Evolutionary conservation across 129 eudicot species (phyloP).

Genomic region (Heracleum sosnowskyi): DNA sequence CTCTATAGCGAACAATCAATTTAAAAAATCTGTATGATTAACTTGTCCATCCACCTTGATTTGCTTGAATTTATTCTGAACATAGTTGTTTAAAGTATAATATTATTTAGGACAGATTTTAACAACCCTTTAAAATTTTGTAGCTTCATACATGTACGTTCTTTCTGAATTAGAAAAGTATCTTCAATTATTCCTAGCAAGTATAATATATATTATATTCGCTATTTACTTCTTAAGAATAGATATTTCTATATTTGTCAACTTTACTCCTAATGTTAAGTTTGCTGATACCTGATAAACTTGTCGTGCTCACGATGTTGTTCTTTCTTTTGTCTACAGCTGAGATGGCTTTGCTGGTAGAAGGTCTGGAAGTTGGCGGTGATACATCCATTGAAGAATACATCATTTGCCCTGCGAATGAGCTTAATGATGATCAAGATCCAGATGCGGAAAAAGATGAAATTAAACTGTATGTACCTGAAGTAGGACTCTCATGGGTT

Average conservation of each 20-base stretch:
- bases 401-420: conserved; percentile 42
- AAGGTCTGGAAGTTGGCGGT: conserved; percentile 62
- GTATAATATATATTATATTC: neutral
- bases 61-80: neutral
- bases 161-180: neutral
- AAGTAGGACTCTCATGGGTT: conserved; percentile 55
- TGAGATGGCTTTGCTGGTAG: conserved; percentile 66
- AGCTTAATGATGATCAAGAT: conserved; percentile 33
- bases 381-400: conserved; percentile 59
- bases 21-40: neutral
- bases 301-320: neutral
- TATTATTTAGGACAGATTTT: neutral
- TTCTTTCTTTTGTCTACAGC: conserved; percentile 26
- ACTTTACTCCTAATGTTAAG: neutral
- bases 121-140: neutral
- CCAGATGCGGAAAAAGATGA: conserved; percentile 36
- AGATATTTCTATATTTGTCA: neutral
- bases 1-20: neutral
- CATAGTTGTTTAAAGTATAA: neutral
- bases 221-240: neutral
- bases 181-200: neutral
- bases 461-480: conserved; percentile 51
- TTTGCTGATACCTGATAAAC: neutral
- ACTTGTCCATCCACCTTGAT: neutral
- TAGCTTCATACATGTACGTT: neutral